These are phyloP conservation scores for Arabidopsis arenosa DNA, from an alignment of 345 rosid species.

Conservation along the genomic window DNA sequence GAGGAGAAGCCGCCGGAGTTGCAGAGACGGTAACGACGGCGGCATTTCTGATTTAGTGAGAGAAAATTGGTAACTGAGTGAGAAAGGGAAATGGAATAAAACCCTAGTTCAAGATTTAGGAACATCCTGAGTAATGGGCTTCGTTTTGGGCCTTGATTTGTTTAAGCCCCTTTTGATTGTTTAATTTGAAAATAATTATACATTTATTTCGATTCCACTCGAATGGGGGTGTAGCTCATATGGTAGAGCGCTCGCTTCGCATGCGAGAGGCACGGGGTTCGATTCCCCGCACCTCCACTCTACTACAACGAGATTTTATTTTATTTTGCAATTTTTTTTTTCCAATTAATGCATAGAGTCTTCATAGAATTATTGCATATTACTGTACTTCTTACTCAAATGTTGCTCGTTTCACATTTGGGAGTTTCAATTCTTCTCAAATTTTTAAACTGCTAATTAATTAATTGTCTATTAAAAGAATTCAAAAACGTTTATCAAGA, in stretches of 20 bases:
- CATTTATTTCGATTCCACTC: too few relatives aligned
- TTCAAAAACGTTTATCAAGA: neutral
- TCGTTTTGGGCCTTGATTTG: neutral
- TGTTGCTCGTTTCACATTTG: neutral
- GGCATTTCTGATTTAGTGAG: conserved; percentile 48
- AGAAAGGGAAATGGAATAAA: neutral
- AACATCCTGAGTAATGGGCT: conserved; percentile 23
- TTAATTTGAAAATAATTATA: too few relatives aligned
- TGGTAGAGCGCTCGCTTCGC: conserved; percentile 96
- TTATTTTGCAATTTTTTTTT: too few relatives aligned
- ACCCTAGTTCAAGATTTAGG: conserved; percentile 36
- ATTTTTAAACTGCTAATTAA: neutral
- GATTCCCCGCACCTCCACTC: conserved; percentile 12
- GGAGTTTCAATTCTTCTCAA: neutral
- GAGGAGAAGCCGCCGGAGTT: conserved; percentile 58
- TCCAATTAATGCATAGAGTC: too few relatives aligned
- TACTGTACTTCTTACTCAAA: neutral
- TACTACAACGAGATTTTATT: neutral
- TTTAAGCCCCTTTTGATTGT: neutral
- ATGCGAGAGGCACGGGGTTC: conserved; percentile 70
- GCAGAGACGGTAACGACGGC: conserved; percentile 63
- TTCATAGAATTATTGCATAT: too few relatives aligned
- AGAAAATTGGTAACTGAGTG: neutral
- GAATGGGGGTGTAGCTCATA: conserved; percentile 22
- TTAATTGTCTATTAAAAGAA: neutral